Conservation (phyloP, 1,139 yeast genomes). For the Candida glucosophila region DNA sequence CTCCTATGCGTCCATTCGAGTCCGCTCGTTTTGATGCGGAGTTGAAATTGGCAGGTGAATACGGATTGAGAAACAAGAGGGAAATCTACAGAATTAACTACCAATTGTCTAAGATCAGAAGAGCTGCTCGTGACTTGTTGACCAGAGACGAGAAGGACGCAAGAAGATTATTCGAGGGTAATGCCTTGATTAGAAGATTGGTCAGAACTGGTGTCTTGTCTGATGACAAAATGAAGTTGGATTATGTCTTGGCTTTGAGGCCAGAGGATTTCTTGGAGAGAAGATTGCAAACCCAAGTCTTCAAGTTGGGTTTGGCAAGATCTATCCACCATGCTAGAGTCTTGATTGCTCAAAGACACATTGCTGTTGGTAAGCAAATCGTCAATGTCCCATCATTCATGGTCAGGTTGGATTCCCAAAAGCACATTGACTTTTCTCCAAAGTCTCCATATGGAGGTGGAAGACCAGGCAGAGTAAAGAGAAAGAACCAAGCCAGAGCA, state of each 20-base stretch:
- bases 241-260: slow-evolving; percentile 97
- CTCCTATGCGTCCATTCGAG: slow-evolving; percentile 99
- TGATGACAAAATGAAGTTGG: slow-evolving; percentile 99
- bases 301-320: slow-evolving; percentile 99
- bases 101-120: slow-evolving; percentile 99
- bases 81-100: slow-evolving; percentile 98
- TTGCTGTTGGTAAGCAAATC: slow-evolving; percentile 99
- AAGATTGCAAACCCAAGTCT: slow-evolving; percentile 99
- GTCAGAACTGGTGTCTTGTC: slow-evolving; percentile 98
- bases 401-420: slow-evolving; percentile 99
- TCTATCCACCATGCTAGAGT: slow-evolving; percentile 99
- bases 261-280: slow-evolving; percentile 99
- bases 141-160: slow-evolving; percentile 99
- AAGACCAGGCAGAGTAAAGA: slow-evolving; percentile 99
- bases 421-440: slow-evolving; percentile 99
- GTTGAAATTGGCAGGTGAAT: slow-evolving; percentile 98
- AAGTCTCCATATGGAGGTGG: slow-evolving; percentile 99
- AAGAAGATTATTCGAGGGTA: slow-evolving; percentile 99
- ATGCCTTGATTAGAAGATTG: slow-evolving; percentile 97
- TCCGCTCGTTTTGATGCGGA: slow-evolving; percentile 99
- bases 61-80: slow-evolving; percentile 99
- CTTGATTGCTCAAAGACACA: slow-evolving; percentile 97
- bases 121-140: slow-evolving; percentile 99
- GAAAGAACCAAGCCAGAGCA: slow-evolving; percentile 77
- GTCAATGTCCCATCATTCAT: slow-evolving; percentile 98